Percentiles rank a stretch among this genome's conserved stretches.
Conservation (phyloP, 257 asterid species). For the Parsonsia alboflavescens region DNA sequence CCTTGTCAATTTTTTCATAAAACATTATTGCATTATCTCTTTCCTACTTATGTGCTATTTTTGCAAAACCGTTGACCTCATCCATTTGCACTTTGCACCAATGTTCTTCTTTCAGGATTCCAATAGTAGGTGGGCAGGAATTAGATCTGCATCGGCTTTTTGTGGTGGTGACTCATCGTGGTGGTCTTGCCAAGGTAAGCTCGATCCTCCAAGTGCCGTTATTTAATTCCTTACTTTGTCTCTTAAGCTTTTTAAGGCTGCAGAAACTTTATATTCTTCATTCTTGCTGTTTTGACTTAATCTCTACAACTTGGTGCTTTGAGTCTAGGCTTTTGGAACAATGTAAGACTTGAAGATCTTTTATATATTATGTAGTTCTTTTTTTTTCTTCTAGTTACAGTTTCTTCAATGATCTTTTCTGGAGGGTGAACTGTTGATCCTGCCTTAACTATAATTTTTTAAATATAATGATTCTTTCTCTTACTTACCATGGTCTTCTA, state of each 20-base stretch:
- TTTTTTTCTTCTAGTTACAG: background rate
- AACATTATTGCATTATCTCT: background rate
- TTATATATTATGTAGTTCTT: background rate
- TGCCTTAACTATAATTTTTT: background rate
- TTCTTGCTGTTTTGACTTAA: background rate
- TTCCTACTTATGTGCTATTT: background rate
- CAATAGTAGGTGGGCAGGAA: constrained; percentile 67
- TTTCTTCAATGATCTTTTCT: background rate
- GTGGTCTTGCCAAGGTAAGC: constrained; percentile 73
- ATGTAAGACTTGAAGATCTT: background rate
- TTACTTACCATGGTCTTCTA: background rate
- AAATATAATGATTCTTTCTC: background rate
- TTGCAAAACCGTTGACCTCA: background rate
- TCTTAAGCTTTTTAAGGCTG: background rate
- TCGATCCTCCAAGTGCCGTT: background rate
- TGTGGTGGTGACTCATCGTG: constrained; percentile 80
- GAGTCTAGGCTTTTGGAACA: background rate
- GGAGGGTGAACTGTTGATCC: background rate
- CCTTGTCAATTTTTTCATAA: background rate
- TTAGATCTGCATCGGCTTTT: constrained; percentile 80
- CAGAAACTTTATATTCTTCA: background rate
- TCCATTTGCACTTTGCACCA: background rate
- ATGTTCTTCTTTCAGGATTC: constrained; percentile 44
- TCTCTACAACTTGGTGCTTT: background rate
- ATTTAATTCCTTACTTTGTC: background rate